phyloP scores from a whole-genome alignment of 2,329 filamentous ascomycete genomes.

The Trichophyton schoenleinii region DNA sequence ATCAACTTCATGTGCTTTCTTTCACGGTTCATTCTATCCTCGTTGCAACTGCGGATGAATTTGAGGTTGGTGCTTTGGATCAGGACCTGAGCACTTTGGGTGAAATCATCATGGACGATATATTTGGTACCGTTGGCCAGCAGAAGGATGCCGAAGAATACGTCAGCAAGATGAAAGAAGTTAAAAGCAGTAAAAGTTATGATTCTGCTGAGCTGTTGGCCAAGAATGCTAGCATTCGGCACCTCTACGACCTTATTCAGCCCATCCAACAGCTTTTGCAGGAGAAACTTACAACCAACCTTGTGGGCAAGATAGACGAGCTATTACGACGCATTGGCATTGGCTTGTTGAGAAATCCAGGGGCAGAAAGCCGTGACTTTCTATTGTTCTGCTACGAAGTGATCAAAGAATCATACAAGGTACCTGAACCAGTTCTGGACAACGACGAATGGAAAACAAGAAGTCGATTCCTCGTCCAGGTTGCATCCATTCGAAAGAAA shows the following conservation, averaged over 20 bases:
- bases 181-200: slow-evolving; percentile 95
- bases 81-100: slow-evolving; percentile 72
- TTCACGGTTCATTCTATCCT: slow-evolving; percentile 90
- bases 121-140: slow-evolving; percentile 81
- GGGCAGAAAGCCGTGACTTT: slow-evolving; percentile 64
- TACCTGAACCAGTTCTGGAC: slow-evolving; percentile 20
- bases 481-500: slow-evolving; percentile 61
- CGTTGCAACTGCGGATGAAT: slow-evolving; percentile 58
- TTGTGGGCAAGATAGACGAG: slow-evolving; percentile 82
- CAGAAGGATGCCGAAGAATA: slow-evolving; percentile 98
- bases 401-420: slow-evolving; percentile 69
- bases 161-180: slow-evolving; percentile 87
- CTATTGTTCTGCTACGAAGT: slow-evolving; percentile 94
- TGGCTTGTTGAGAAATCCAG: slow-evolving; percentile 70
- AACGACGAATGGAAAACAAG: slow-evolving; percentile 37
- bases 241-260: slow-evolving; percentile 60
- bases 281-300: slow-evolving; percentile 71
- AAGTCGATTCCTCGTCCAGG: slow-evolving; percentile 62
- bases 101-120: slow-evolving; percentile 88
- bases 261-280: slow-evolving; percentile 68
- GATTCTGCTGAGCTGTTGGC: slow-evolving; percentile 93
- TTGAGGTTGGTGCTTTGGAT: slow-evolving; percentile 72
- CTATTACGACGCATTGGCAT: slow-evolving; percentile 70
- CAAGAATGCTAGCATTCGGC: slow-evolving; percentile 62
- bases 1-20: slow-evolving; percentile 87